Evolutionary conservation across 345 rosid genomes (phyloP), one percentile per base, ranked within the genome.

Genomic region (Aurinia saxatilis): DNA sequence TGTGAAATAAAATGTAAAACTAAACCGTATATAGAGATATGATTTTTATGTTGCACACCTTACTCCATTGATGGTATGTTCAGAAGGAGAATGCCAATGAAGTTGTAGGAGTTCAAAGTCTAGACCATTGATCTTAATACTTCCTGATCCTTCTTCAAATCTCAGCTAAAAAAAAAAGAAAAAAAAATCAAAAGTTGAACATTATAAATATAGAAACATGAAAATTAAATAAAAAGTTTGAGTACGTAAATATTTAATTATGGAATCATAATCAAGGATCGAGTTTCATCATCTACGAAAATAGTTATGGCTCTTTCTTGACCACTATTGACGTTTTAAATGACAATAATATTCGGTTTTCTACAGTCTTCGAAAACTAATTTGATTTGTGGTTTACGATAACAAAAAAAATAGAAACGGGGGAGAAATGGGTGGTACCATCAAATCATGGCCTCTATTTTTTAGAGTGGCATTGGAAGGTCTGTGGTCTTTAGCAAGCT

Each of bases 41-140:
- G 30, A 27, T 27, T 14, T 33, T 29, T 54, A 66, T 57, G 40
- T 31, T 48, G 3, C 51, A 25, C 1, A 80, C 92, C 88, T 83
- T 46, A 71, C 77, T 65, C 87, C 89, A 60, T 87, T 78, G 55
- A 90, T 60, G 58, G 83, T 73, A 29, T 87, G 95, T 77, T 87
- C 92, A 21, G 95, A 87, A 29, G 95, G 95, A 10, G 95, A 77
- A 70, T 87, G 90, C 95, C 97, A 90, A 45, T 90, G 95, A 49
- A 67, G 78, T 63, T 85, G 93, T 27, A 64, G 68, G 15, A 90
- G 93, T 29, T 75, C 42, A 67, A 78, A 90, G 11, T 68, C 51
- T 0, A 57, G 73, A 13, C 75, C 79, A 64, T 79, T 83, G 12
- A 85, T 51, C 57, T 48, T 23, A 29, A 87, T 60, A 42, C 73